Percentiles rank a stretch among this genome's conserved stretches.
Evolutionary conservation across 305 asterid genomes (phyloP).

Genomic region (Caryopteris hybrid): DNA sequence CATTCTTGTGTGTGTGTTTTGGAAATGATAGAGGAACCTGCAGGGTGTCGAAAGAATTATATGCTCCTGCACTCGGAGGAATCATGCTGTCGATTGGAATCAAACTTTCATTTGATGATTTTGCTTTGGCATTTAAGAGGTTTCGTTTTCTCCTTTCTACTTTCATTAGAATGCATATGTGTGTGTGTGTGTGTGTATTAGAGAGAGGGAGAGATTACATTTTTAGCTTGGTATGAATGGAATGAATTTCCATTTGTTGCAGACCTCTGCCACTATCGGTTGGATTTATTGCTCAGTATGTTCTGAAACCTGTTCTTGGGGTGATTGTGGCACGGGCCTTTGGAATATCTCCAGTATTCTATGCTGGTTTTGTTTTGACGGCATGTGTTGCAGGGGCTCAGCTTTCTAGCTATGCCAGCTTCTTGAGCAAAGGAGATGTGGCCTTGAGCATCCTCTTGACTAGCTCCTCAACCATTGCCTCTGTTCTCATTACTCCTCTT

Average conservation of each 20-base stretch:
- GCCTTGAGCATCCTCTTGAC: constrained; percentile 93
- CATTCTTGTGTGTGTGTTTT: constrained; percentile 29
- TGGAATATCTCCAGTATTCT: constrained; percentile 73
- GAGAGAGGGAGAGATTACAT: background rate
- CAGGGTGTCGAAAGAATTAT: constrained; percentile 98
- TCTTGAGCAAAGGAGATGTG: constrained; percentile 89
- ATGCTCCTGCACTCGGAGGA: constrained; percentile 99
- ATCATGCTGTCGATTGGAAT: constrained; percentile 95
- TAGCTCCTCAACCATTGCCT: constrained; percentile 81
- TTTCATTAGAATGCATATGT: background rate
- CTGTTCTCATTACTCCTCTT: constrained; percentile 82
- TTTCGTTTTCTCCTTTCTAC: constrained; percentile 13
- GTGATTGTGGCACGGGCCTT: constrained; percentile 73
- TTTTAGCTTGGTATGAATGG: background rate
- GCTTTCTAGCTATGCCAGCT: constrained; percentile 91
- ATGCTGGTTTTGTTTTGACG: constrained; percentile 82
- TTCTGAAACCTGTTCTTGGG: constrained; percentile 73
- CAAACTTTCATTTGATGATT: constrained; percentile 76
- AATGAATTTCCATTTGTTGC: constrained; percentile 14
- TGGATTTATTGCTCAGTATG: constrained; percentile 79
- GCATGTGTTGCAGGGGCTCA: constrained; percentile 96
- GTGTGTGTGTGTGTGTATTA: background rate
- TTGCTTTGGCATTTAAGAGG: constrained; percentile 89
- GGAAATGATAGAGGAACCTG: constrained; percentile 62
- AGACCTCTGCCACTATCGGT: constrained; percentile 73